Evolutionary conservation across 2,329 filamentous ascomycete species (phyloP).

Genomic region (Pseudogymnoascus sp.): DNA sequence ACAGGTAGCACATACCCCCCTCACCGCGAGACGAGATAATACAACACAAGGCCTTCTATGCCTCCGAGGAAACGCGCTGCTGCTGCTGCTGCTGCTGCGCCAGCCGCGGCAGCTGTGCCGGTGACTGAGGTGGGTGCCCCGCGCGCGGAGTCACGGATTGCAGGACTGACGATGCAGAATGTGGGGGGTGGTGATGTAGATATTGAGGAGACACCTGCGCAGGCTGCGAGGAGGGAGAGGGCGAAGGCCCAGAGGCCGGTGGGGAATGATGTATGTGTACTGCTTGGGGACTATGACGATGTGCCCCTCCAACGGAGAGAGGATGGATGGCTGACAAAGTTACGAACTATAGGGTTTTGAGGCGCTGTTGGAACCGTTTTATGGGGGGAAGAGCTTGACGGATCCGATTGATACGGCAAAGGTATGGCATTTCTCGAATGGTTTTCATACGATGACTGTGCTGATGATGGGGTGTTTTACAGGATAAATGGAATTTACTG

Average conservation of each 20-base stretch:
- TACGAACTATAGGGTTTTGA: slow-evolving; percentile 42
- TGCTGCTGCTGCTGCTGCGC: slow-evolving; percentile 9
- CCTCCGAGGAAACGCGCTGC: slow-evolving; percentile 9
- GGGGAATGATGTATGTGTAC: neutral
- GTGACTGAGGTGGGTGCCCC: neutral
- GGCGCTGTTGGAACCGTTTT: slow-evolving; percentile 61
- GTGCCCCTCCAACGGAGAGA: neutral
- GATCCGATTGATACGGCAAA: slow-evolving; percentile 62
- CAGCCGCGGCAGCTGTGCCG: neutral
- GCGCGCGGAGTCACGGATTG: neutral
- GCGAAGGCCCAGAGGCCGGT: neutral
- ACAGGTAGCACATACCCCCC: neutral
- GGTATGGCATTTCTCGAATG: slow-evolving; percentile 15
- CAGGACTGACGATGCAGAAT: neutral
- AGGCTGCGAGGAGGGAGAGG: neutral
- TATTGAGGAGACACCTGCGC: neutral
- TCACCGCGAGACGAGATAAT: neutral
- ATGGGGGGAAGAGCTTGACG: slow-evolving; percentile 59
- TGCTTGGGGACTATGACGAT: neutral
- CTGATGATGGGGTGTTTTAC: slow-evolving; percentile 36
- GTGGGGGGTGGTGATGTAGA: neutral
- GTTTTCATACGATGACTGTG: slow-evolving; percentile 6
- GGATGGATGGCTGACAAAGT: neutral
- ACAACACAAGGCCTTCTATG: neutral
- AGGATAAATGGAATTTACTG: slow-evolving; percentile 94